These are phyloP conservation scores for Fremontodendron californicum DNA, from an alignment of 345 rosid genomes.

Conservation along the genomic window DNA sequence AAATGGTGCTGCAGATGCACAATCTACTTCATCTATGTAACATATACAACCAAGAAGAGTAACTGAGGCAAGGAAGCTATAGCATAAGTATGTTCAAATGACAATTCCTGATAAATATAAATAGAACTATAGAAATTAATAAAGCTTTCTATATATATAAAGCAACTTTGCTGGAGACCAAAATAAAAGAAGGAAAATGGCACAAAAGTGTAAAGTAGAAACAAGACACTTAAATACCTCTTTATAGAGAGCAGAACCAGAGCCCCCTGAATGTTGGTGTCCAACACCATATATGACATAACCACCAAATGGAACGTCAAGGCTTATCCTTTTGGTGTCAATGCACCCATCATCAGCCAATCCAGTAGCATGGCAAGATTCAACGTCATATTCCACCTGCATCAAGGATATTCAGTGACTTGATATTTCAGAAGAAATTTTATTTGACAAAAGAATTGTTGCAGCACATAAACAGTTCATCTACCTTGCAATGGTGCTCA, in stretches of 20 bases:
- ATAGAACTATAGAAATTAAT: neutral
- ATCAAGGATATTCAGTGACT: neutral
- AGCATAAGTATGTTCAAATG: neutral
- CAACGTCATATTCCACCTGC: conserved; percentile 67
- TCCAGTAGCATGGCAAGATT: conserved; percentile 36
- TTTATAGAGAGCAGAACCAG: conserved; percentile 58
- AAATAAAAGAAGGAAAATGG: neutral
- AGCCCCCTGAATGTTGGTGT: conserved; percentile 75
- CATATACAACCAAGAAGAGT: neutral
- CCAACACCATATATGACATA: conserved; percentile 73
- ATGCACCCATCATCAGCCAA: conserved; percentile 28
- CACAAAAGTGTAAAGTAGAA: too few species aligned
- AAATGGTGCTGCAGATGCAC: neutral
- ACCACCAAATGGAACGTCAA: conserved; percentile 60
- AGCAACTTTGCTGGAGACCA: neutral
- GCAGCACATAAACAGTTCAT: conserved; percentile 6
- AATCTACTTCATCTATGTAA: neutral
- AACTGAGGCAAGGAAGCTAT: neutral
- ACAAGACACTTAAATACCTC: conserved; percentile 37
- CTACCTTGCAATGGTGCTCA: conserved; percentile 61
- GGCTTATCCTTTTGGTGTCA: conserved; percentile 45
- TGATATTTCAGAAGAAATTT: neutral
- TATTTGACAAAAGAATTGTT: too few species aligned
- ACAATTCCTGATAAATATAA: neutral
- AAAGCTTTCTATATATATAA: neutral